Percentiles rank a stretch among this genome's conserved stretches.
phyloP scores from a whole-genome alignment of 768 basidiomycete genomes.

The Collybia nuda region DNA sequence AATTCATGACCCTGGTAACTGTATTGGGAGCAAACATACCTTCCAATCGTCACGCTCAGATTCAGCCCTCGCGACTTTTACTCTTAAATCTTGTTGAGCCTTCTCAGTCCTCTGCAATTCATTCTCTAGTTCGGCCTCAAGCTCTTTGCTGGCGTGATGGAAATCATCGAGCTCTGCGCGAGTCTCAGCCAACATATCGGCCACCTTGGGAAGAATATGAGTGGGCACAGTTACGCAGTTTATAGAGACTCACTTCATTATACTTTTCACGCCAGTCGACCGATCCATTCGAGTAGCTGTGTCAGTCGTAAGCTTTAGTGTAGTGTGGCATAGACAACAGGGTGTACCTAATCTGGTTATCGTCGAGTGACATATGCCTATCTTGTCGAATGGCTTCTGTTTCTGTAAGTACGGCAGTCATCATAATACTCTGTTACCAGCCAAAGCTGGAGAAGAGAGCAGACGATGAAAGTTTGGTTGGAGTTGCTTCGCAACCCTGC shows the following conservation, averaged over 20 bases:
- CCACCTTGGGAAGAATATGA: constrained; percentile 40
- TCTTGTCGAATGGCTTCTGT: constrained; percentile 60
- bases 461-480: constrained; percentile 6
- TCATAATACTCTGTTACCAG: constrained; percentile 18
- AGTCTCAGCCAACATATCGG: constrained; percentile 83
- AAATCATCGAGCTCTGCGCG: constrained; percentile 86
- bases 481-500: constrained; percentile 7
- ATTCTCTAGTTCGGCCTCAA: constrained; percentile 90
- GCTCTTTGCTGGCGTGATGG: constrained; percentile 83
- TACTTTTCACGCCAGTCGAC: constrained; percentile 81
- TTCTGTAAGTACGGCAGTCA: constrained; percentile 68
- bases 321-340: constrained; percentile 6
- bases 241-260: constrained; percentile 48
- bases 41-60: constrained; percentile 90
- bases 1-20: constrained; percentile 4
- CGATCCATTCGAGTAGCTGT: constrained; percentile 53
- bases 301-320: constrained; percentile 15
- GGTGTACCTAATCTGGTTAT: constrained; percentile 59
- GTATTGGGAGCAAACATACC: constrained; percentile 43
- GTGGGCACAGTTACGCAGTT: not conserved
- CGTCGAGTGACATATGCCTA: constrained; percentile 63
- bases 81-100: constrained; percentile 75
- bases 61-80: constrained; percentile 70
- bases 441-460: constrained; percentile 7
- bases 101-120: constrained; percentile 89